Percentiles rank a stretch among this genome's conserved stretches.
phyloP scores from a whole-genome alignment of 768 basidiomycete species.

The Russula virescens region DNA sequence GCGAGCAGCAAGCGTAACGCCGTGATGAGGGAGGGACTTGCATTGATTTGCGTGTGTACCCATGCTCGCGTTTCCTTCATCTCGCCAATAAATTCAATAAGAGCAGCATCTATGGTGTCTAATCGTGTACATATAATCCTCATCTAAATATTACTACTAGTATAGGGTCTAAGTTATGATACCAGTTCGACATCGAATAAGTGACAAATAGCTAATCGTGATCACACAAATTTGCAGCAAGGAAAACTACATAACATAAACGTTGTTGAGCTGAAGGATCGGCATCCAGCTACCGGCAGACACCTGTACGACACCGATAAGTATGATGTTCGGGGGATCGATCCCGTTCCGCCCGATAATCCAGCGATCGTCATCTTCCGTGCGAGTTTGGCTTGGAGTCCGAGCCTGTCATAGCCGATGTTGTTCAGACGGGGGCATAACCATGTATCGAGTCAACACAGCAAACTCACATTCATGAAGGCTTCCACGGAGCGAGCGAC shows the following conservation, averaged over 20 bases:
- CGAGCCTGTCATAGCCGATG: not conserved
- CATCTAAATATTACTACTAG: too few species aligned
- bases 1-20: too few species aligned
- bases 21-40: too few species aligned
- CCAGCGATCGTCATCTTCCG: not conserved
- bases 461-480: constrained; percentile 13
- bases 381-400: not conserved
- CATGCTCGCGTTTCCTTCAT: too few species aligned
- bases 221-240: too few species aligned
- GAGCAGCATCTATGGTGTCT: too few species aligned
- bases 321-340: not conserved
- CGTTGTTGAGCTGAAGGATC: constrained; percentile 10
- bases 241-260: not conserved
- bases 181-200: too few species aligned
- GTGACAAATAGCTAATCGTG: not conserved
- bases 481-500: constrained; percentile 13
- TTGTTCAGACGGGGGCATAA: not conserved
- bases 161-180: too few species aligned
- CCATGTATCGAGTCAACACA: not conserved
- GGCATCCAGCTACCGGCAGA: constrained; percentile 22
- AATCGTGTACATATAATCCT: too few species aligned
- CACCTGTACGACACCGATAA: constrained; percentile 17
- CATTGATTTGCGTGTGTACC: too few species aligned
- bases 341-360: constrained; percentile 2
- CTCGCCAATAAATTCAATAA: too few species aligned